Percentiles rank a stretch among this genome's conserved stretches.
Evolutionary conservation across 2,329 filamentous ascomycete genomes (phyloP).

Genomic region (Penicillium verrucosum): DNA sequence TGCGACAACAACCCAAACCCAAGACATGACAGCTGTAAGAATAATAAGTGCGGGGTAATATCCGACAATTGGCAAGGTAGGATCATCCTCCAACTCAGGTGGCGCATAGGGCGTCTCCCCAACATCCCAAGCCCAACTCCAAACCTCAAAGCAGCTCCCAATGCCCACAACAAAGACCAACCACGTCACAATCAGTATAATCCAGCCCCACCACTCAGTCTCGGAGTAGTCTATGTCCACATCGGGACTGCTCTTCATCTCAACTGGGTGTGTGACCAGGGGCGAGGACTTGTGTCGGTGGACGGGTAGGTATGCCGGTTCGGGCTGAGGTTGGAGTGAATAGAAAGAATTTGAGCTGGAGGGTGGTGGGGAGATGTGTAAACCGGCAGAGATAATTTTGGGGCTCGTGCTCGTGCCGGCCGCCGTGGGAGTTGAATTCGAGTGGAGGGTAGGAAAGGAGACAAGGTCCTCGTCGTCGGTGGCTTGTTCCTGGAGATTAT

Average conservation of each 20-base stretch:
- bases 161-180: slow-evolving; percentile 93
- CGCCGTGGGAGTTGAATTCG: slow-evolving; percentile 16
- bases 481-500: slow-evolving; percentile 64
- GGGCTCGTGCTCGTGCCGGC: slow-evolving; percentile 11
- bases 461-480: slow-evolving; percentile 81
- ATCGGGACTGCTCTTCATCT: slow-evolving; percentile 42
- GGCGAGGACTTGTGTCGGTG: slow-evolving; percentile 39
- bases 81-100: slow-evolving; percentile 91
- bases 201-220: slow-evolving; percentile 98
- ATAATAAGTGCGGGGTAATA: slow-evolving; percentile 96
- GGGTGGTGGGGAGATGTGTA: slow-evolving; percentile 43
- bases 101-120: slow-evolving; percentile 93
- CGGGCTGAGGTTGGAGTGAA: slow-evolving; percentile 39
- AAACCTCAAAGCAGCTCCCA: slow-evolving; percentile 90
- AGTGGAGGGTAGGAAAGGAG: slow-evolving; percentile 57
- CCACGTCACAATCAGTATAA: slow-evolving; percentile 88
- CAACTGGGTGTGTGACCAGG: slow-evolving; percentile 34
- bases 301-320: slow-evolving; percentile 31
- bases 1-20: slow-evolving; percentile 96
- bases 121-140: slow-evolving; percentile 99
- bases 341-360: slow-evolving; percentile 66
- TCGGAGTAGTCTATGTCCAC: slow-evolving; percentile 79
- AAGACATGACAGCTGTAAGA: slow-evolving; percentile 90
- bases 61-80: slow-evolving; percentile 88
- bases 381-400: slow-evolving; percentile 16